Evolutionary conservation across 139 green algal species (phyloP).

Genomic region (Chlamydomonas incerta): DNA sequence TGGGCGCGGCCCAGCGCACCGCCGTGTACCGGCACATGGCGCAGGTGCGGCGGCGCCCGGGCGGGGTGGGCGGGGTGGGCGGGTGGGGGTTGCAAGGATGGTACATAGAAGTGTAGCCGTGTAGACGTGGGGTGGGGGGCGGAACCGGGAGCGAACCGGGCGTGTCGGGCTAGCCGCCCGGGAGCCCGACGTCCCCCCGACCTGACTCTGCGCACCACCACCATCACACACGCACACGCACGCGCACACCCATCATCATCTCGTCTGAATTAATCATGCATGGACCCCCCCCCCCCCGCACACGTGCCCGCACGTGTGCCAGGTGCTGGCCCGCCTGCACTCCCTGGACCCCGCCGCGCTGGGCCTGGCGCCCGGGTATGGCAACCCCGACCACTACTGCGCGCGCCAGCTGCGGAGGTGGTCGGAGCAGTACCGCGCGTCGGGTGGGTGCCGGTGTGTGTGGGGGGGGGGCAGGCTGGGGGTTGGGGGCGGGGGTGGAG

Average conservation of each 20-base stretch:
- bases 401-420: conserved; percentile 79
- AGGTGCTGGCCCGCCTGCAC: conserved; percentile 88
- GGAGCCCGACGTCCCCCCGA: too few relatives aligned
- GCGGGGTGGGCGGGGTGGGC: conserved; percentile 52
- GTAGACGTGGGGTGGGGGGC: too few relatives aligned
- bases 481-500: too few relatives aligned
- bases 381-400: conserved; percentile 78
- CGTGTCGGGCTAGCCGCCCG: too few relatives aligned
- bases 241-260: too few relatives aligned
- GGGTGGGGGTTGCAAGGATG: background rate
- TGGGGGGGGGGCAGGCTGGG: too few relatives aligned
- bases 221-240: too few relatives aligned
- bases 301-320: conserved; percentile 7
- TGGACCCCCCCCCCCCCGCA: background rate
- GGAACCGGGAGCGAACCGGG: too few relatives aligned
- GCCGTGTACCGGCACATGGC: conserved; percentile 62
- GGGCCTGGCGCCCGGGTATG: conserved; percentile 70
- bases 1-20: conserved; percentile 49
- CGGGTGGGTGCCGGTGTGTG: background rate
- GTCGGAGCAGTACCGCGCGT: conserved; percentile 80
- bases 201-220: too few relatives aligned
- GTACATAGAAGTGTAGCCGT: too few relatives aligned
- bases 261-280: too few relatives aligned
- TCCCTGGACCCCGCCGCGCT: conserved; percentile 57
- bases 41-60: conserved; percentile 1